Conservation (phyloP, 106 monocot species). For the Xerophyta viscosa region DNA sequence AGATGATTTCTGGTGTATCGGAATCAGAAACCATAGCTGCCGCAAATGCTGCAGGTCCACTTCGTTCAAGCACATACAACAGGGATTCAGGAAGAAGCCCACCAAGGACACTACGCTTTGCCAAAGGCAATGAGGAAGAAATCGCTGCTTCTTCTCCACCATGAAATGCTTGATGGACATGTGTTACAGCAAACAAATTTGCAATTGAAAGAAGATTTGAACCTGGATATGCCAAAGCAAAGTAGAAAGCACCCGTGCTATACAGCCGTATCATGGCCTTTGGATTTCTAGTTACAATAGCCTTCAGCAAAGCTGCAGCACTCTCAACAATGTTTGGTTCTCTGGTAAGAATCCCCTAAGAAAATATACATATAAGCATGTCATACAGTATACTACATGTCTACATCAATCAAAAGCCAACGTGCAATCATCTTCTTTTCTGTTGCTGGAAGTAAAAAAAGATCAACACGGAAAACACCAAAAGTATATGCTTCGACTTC, state of each 20-base stretch:
- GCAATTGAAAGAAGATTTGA: slow-evolving; percentile 96
- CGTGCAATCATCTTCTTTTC: too few relatives aligned
- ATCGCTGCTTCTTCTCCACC: slow-evolving; percentile 97
- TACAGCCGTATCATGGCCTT: slow-evolving; percentile 94
- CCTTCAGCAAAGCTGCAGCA: slow-evolving; percentile 79
- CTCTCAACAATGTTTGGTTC: slow-evolving; percentile 92
- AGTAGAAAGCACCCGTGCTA: slow-evolving; percentile 95
- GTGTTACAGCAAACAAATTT: slow-evolving; percentile 78
- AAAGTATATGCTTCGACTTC: too few relatives aligned
- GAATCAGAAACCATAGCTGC: slow-evolving; percentile 99
- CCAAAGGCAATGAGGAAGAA: slow-evolving; percentile 90
- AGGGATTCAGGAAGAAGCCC: slow-evolving; percentile 96
- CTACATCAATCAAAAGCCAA: too few relatives aligned
- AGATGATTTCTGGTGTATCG: slow-evolving; percentile 98
- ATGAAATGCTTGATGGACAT: slow-evolving; percentile 97
- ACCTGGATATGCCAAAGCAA: slow-evolving; percentile 93
- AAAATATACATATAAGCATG: too few relatives aligned
- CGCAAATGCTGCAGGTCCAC: slow-evolving; percentile 90
- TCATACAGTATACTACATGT: too few relatives aligned
- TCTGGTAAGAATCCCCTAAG: slow-evolving; percentile 80
- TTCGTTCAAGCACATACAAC: slow-evolving; percentile 92
- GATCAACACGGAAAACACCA: too few relatives aligned
- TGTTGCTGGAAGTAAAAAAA: too few relatives aligned
- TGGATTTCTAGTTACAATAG: slow-evolving; percentile 93
- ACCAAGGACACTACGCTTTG: slow-evolving; percentile 92